phyloP scores from a whole-genome alignment of 2,329 filamentous ascomycete species.

The Chaetomiaceae sp. region DNA sequence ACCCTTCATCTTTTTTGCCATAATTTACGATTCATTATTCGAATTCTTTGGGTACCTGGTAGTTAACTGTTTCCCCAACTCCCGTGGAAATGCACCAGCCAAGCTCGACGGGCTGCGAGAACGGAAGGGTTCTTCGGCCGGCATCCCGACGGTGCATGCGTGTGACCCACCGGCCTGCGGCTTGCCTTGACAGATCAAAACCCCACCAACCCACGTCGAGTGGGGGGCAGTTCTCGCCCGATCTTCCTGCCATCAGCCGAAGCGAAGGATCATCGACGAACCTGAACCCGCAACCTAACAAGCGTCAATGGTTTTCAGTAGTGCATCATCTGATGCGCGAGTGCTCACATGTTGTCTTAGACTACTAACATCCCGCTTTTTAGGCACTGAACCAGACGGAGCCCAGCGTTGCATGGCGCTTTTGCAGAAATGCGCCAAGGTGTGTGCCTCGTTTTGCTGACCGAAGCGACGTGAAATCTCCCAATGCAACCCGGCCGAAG shows the following conservation, averaged over 20 bases:
- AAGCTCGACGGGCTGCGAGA: background rate
- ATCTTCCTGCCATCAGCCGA: background rate
- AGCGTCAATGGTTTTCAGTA: too few relatives aligned
- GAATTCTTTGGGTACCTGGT: too few relatives aligned
- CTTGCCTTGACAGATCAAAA: conserved; percentile 9
- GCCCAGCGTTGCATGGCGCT: background rate
- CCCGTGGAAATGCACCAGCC: background rate
- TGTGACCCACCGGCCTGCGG: conserved; percentile 1
- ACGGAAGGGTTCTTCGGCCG: background rate
- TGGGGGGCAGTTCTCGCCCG: conserved; percentile 3
- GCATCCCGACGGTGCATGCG: conserved; percentile 3
- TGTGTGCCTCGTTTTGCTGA: conserved; percentile 4
- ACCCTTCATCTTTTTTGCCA: too few relatives aligned
- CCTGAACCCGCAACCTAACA: too few relatives aligned
- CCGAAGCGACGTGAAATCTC: too few relatives aligned
- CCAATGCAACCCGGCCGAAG: background rate
- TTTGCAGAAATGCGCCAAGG: background rate
- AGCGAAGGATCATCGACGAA: too few relatives aligned
- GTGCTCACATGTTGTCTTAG: too few relatives aligned
- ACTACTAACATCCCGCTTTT: too few relatives aligned
- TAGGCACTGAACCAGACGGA: background rate
- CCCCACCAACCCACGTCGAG: conserved; percentile 10
- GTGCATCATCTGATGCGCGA: too few relatives aligned
- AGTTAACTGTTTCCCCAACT: too few relatives aligned
- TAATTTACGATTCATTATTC: too few relatives aligned